Conservation (phyloP, 495 filamentous ascomycete genomes). For the Aspergillus taichungensis region DNA sequence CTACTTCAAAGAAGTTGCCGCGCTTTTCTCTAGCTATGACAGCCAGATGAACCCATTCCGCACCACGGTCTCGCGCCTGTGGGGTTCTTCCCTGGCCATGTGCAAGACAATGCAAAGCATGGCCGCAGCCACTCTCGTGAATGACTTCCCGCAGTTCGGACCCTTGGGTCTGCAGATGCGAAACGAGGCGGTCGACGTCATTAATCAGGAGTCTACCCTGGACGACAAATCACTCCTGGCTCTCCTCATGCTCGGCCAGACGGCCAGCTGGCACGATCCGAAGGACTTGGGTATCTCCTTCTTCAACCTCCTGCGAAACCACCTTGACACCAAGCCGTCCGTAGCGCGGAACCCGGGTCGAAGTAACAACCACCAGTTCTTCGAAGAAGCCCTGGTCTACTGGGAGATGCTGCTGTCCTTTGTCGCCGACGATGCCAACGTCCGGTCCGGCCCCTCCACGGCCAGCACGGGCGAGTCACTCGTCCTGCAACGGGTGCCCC, state of each 20-base stretch:
- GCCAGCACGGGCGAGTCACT: conserved; percentile 19
- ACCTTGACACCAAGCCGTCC: conserved; percentile 30
- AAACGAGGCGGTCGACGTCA: conserved; percentile 38
- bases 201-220: conserved; percentile 35
- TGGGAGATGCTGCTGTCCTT: conserved; percentile 55
- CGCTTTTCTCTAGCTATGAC: conserved; percentile 50
- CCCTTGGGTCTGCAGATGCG: conserved; percentile 45
- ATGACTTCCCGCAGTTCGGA: conserved; percentile 47
- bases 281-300: conserved; percentile 44
- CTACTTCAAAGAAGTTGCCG: conserved; percentile 51
- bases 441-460: conserved; percentile 17
- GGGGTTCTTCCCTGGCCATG: conserved; percentile 47
- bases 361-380: conserved; percentile 46
- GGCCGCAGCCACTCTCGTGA: conserved; percentile 50
- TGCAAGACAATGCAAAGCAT: conserved; percentile 53
- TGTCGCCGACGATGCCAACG: conserved; percentile 38
- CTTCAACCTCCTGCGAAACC: conserved; percentile 37
- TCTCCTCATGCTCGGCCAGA: conserved; percentile 47
- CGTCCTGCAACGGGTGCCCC: conserved; percentile 38
- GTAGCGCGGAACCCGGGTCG: conserved; percentile 4
- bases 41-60: conserved; percentile 51
- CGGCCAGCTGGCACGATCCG: conserved; percentile 49
- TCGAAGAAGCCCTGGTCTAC: conserved; percentile 49
- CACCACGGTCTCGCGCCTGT: conserved; percentile 45
- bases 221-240: conserved; percentile 44